Evolutionary conservation across 2,329 filamentous ascomycete species (phyloP), one percentile per base, ranked within the genome.

Genomic region (Fulvia fulva): DNA sequence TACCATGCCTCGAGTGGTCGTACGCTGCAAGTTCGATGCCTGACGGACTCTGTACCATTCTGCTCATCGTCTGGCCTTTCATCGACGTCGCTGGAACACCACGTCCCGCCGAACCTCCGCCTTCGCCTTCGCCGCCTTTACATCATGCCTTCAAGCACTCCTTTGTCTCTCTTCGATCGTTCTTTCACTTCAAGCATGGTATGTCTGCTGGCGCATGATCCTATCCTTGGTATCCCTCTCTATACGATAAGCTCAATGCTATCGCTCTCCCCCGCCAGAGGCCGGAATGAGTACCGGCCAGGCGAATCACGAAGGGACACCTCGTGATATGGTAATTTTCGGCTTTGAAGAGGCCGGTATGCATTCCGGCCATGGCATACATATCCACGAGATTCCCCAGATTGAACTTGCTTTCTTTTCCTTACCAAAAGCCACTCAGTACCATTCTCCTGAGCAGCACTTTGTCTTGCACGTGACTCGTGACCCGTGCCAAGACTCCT

Each of bases 341-440:
- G 37, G 56, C 53, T 52, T 45, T 51, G 8, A 28, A 28, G 47
- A 47, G 47, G 47, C 47, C 47, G 47, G 47, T 50, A n/a, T 19
- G 5, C 3, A 57, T 62, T 60, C 64, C 65, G 66, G 65, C 66
- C 67, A 55, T 56, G 23, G 44, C 23, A 53, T 61, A 67, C 53
- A 64, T 63, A 65, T 56, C 52, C 53, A 32, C 53, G 54, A 50
- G 46, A 34, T 53, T 41, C 59, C 59, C 64, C 56, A 61, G 49
- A 53, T 53, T 46, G 21, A 11, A 53, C 51, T 51, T 61, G 51
- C 45, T 63, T 64, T 51, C 60, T 57, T 63, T 63, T 52, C 56
- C 25, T 37, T 46, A 53, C 52, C 26, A 34, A 46, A 32, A 47
- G 57, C 44, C 14, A 30, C 12, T 34, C 45, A 51, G 25, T 26